phyloP scores from a whole-genome alignment of 1,139 yeast species.

The Yamadazyma triangularis region DNA sequence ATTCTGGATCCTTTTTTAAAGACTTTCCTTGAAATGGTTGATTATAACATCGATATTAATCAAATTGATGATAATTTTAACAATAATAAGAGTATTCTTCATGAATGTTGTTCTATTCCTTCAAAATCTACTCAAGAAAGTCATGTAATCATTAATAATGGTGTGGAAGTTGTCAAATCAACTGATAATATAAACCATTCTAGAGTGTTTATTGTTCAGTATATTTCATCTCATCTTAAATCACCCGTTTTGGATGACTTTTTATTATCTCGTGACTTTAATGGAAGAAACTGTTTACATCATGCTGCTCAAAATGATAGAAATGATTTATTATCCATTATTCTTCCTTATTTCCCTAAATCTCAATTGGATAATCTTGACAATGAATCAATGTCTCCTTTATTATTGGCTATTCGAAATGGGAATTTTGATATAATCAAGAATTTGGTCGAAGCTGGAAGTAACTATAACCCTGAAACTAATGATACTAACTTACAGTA shows the following conservation, averaged over 20 bases:
- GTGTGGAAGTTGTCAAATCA: slow-evolving; percentile 40
- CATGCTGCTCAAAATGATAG: slow-evolving; percentile 77
- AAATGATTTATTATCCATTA: slow-evolving; percentile 46
- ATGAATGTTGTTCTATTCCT: slow-evolving; percentile 44
- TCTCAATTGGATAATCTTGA: slow-evolving; percentile 51
- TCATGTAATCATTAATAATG: slow-evolving; percentile 36
- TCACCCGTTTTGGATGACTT: slow-evolving; percentile 17
- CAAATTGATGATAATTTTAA: slow-evolving; percentile 38
- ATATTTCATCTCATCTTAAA: slow-evolving; percentile 23
- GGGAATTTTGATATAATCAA: slow-evolving; percentile 55
- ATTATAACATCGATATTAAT: slow-evolving; percentile 38
- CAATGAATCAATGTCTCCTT: slow-evolving; percentile 75
- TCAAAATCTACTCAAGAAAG: slow-evolving; percentile 28
- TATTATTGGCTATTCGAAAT: slow-evolving; percentile 72
- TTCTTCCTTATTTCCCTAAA: slow-evolving; percentile 36
- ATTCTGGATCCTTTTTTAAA: slow-evolving; percentile 47
- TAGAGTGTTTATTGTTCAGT: slow-evolving; percentile 34
- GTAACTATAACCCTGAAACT: slow-evolving; percentile 53
- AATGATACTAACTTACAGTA: slow-evolving; percentile 53
- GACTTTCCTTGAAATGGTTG: slow-evolving; percentile 40
- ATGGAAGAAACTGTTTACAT: slow-evolving; percentile 83
- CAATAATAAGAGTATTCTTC: slow-evolving; percentile 37
- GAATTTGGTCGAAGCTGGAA: slow-evolving; percentile 40
- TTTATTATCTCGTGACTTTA: slow-evolving; percentile 48
- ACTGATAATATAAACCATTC: slow-evolving; percentile 42